Evolutionary conservation across 352 stramenopile genomes (phyloP), one percentile per base, ranked within the genome.

Genomic region (Blastocystis hominis): DNA sequence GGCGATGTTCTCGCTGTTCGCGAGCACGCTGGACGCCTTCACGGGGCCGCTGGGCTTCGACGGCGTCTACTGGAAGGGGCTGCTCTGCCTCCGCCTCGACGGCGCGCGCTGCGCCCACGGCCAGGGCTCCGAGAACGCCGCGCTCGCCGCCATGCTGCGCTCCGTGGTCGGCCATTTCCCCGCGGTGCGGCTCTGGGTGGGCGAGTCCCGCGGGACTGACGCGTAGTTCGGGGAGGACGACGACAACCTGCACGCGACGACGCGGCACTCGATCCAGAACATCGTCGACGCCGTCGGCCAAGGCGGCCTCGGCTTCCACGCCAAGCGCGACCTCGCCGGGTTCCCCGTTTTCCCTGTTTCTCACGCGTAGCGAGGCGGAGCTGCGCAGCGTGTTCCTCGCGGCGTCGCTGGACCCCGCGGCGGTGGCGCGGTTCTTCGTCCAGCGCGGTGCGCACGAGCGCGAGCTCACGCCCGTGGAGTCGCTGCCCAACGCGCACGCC

Each of bases 151-250:
- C 2, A 40, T 80, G 6, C 46, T 80, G 30, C 47, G n/a, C 5
- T 10, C 17, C 3, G 44, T 80, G 53, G 44, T 62, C 44, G 20
- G 3, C 3, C n/a, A 24, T 3, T 47, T 66, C 15, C 44, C 42
- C 10, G 10, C 42, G 7, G 44, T 80, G 6, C 0, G 3, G 24
- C 42, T 80, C 30, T 80, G 70, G 70, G 70, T 80, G 53, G 30
- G n/a, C 42, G 42, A 10, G n/a, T n/a, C 10, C 6, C 10, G 3
- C 44, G 47, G 2, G n/a, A 0, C 44, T 80, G 70, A 80, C 15
- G 47, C 9, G 9, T 80, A 80, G 70, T 38, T 80, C 0, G 70
- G 70, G 1, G 70, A 80, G 54, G 70, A 80, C 54, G 70, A 80
- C 40, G 70, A 80, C 54, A 80, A 80, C 34, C 3, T 80, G 30